Evolutionary conservation across 1,284 basidiomycete genomes (phyloP).

Genomic region (Rhizoctonia solani): DNA sequence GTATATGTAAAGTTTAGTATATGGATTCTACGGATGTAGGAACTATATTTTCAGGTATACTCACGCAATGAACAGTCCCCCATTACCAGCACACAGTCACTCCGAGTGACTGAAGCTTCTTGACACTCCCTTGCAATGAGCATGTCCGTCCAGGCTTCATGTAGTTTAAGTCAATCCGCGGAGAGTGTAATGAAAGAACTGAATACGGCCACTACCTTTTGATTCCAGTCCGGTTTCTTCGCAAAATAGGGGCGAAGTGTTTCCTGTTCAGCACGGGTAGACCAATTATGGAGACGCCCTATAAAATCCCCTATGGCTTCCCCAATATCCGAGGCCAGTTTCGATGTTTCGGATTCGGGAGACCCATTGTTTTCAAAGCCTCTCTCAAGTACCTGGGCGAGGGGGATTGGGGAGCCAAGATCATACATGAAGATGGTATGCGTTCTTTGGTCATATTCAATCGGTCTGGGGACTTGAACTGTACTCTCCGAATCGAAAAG

Average conservation of each 20-base stretch:
- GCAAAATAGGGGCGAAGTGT: neutral
- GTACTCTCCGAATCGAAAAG: neutral
- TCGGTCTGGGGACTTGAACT: slow-evolving; percentile 4
- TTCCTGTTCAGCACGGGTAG: neutral
- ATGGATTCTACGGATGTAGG: too few species aligned
- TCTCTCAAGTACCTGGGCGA: neutral
- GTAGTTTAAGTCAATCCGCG: slow-evolving; percentile 76
- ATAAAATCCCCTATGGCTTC: slow-evolving; percentile 13
- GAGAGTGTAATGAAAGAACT: too few species aligned
- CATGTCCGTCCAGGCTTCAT: slow-evolving; percentile 60
- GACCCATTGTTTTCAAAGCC: neutral
- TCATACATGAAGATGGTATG: slow-evolving; percentile 19
- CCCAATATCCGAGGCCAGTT: neutral
- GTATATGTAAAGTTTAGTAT: slow-evolving; percentile 49
- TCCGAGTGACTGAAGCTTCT: slow-evolving; percentile 45
- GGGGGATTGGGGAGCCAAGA: neutral
- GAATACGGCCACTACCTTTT: slow-evolving; percentile 84
- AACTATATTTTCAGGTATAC: slow-evolving; percentile 81
- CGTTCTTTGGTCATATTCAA: neutral
- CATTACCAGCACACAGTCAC: slow-evolving; percentile 21
- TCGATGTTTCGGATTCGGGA: too few species aligned
- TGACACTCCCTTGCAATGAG: slow-evolving; percentile 49
- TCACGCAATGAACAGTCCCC: slow-evolving; percentile 24
- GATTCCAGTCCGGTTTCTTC: slow-evolving; percentile 57
- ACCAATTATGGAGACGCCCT: slow-evolving; percentile 16